Evolutionary conservation across 306 rosid species (phyloP).

Genomic region (Castanea sativa): DNA sequence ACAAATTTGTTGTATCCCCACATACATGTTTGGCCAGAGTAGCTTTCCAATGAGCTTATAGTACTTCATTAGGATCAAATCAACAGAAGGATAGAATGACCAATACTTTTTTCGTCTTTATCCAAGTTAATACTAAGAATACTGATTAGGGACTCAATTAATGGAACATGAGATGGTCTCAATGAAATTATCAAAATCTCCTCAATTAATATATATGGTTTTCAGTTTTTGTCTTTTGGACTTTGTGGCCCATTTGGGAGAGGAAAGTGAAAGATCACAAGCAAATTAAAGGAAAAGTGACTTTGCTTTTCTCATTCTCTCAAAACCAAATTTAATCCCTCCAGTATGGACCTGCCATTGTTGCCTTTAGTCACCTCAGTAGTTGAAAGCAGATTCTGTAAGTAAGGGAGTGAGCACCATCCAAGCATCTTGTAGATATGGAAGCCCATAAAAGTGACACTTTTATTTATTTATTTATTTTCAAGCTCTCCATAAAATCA

Average conservation of each 20-base stretch:
- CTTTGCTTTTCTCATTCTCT: slow-evolving; percentile 32
- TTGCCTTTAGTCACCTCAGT: slow-evolving; percentile 48
- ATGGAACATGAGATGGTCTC: background rate
- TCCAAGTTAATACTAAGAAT: background rate
- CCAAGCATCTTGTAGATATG: slow-evolving; percentile 53
- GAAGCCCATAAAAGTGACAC: slow-evolving; percentile 41
- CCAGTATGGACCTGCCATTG: slow-evolving; percentile 37
- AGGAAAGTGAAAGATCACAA: slow-evolving; percentile 36
- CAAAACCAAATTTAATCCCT: slow-evolving; percentile 28
- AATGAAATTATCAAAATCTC: slow-evolving; percentile 6
- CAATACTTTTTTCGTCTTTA: slow-evolving; percentile 5
- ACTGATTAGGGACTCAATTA: background rate
- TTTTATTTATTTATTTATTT: slow-evolving; percentile 6
- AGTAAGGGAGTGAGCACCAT: slow-evolving; percentile 9
- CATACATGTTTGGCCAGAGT: slow-evolving; percentile 9
- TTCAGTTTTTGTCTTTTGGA: slow-evolving; percentile 20
- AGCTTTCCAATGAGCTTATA: slow-evolving; percentile 31
- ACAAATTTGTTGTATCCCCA: slow-evolving; percentile 30
- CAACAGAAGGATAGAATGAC: background rate
- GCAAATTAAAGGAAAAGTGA: slow-evolving; percentile 35
- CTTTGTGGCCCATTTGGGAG: slow-evolving; percentile 31
- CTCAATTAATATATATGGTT: background rate
- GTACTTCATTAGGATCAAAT: background rate
- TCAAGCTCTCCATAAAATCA: slow-evolving; percentile 31
- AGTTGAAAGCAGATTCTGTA: slow-evolving; percentile 62